Conservation (phyloP, 164 flowering plant genomes). For the Hamamelis virginiana region DNA sequence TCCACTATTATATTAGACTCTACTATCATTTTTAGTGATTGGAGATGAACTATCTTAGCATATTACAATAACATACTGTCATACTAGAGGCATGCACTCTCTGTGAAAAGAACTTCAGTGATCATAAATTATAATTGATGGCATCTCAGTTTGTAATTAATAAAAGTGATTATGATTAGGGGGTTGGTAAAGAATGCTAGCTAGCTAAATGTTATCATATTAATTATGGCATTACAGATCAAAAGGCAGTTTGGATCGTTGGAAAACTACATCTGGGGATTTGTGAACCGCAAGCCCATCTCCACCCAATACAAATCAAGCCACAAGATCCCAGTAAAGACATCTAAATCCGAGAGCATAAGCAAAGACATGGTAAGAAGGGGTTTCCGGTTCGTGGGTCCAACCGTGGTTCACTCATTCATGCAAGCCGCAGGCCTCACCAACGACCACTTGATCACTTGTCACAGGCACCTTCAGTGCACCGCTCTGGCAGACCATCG, state of each 20-base stretch:
- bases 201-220: no score
- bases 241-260: constrained; percentile 65
- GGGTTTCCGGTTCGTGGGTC: constrained; percentile 83
- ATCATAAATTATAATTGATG: no score
- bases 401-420: constrained; percentile 86
- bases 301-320: constrained; percentile 64
- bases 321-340: constrained; percentile 86
- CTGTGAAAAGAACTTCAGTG: no score
- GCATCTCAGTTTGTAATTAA: no score
- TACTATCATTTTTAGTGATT: no score
- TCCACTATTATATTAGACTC: no score
- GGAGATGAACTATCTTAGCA: no score
- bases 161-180: no score
- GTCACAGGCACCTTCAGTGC: constrained; percentile 70
- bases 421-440: constrained; percentile 96
- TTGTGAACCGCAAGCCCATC: constrained; percentile 79
- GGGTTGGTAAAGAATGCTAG: no score
- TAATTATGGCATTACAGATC: constrained; percentile 38
- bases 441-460: constrained; percentile 76
- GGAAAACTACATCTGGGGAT: constrained; percentile 79
- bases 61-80: no score
- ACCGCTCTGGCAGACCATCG: constrained; percentile 28
- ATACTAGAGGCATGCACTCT: no score
- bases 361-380: constrained; percentile 96
- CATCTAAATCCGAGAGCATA: constrained; percentile 86